Evolutionary conservation across 2,329 filamentous ascomycete species (phyloP).

Genomic region (Huntiella bhutanensis): DNA sequence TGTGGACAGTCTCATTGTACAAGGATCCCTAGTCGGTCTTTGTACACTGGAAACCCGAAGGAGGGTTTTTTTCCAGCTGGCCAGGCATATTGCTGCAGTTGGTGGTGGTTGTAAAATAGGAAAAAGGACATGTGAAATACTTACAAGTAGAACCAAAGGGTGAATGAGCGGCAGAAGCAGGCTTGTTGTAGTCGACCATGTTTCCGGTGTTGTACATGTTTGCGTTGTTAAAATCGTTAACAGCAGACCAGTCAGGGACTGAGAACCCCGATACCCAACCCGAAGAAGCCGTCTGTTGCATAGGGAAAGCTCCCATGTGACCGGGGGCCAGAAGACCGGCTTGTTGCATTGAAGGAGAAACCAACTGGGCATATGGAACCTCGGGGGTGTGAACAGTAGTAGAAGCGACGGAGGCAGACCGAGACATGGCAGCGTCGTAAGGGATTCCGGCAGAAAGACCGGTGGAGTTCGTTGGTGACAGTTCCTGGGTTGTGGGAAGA

Average conservation of each 20-base stretch:
- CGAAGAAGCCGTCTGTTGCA: too few species aligned
- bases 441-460: neutral
- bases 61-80: too few species aligned
- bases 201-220: slow-evolving; percentile 41
- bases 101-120: too few species aligned
- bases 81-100: too few species aligned
- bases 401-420: slow-evolving; percentile 6
- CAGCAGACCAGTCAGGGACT: too few species aligned
- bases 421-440: slow-evolving; percentile 5
- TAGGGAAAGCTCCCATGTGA: neutral
- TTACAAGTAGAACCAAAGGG: too few species aligned
- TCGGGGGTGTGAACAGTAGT: slow-evolving; percentile 5
- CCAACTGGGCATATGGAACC: slow-evolving; percentile 3
- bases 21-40: too few species aligned
- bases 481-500: neutral
- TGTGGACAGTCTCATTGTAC: too few species aligned
- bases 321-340: neutral
- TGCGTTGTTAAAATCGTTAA: slow-evolving; percentile 16
- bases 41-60: too few species aligned
- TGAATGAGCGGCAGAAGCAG: neutral
- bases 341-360: slow-evolving; percentile 2
- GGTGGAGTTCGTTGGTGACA: neutral
- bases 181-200: slow-evolving; percentile 33
- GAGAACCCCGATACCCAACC: too few species aligned
- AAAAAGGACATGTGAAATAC: too few species aligned